Evolutionary conservation across 2,329 filamentous ascomycete species (phyloP).

Genomic region (Neofusicoccum laricinum): DNA sequence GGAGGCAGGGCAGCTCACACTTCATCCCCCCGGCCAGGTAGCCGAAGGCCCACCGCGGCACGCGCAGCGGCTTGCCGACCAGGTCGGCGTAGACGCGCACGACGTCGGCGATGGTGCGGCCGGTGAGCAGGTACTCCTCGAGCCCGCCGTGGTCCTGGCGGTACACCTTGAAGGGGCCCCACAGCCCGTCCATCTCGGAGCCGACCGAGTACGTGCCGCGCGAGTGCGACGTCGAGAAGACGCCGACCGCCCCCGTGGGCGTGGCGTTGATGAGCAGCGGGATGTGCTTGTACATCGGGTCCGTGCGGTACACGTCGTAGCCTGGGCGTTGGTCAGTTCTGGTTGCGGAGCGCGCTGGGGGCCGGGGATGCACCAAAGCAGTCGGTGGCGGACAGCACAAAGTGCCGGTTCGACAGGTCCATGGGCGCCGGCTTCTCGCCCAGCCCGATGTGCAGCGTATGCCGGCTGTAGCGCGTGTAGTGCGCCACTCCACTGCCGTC

Average conservation of each 20-base stretch:
- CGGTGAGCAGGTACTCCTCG: conserved; percentile 68
- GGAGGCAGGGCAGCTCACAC: conserved; percentile 28
- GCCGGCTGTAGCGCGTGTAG: conserved; percentile 61
- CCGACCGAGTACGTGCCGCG: conserved; percentile 65
- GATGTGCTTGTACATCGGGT: conserved; percentile 74
- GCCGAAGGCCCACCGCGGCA: conserved; percentile 70
- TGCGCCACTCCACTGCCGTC: conserved; percentile 62
- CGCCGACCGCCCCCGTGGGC: conserved; percentile 60
- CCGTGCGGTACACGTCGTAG: conserved; percentile 68
- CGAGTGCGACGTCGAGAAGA: conserved; percentile 66
- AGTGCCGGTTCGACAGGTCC: conserved; percentile 65
- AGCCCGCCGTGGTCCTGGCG: conserved; percentile 69
- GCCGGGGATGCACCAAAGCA: conserved; percentile 47
- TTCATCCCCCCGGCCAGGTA: conserved; percentile 69
- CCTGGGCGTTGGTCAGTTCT: conserved; percentile 34
- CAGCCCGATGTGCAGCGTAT: conserved; percentile 65
- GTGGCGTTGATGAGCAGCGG: conserved; percentile 69
- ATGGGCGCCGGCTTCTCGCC: conserved; percentile 73
- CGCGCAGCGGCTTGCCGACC: conserved; percentile 65
- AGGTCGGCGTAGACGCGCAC: conserved; percentile 65
- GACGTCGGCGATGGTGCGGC: conserved; percentile 63
- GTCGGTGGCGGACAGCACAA: conserved; percentile 66
- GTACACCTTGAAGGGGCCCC: conserved; percentile 72
- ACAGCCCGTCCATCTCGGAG: conserved; percentile 72
- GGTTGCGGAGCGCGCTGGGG: too few relatives aligned